Evolutionary conservation across 305 asterid genomes (phyloP).

Genomic region (Caryopteris hybrid): DNA sequence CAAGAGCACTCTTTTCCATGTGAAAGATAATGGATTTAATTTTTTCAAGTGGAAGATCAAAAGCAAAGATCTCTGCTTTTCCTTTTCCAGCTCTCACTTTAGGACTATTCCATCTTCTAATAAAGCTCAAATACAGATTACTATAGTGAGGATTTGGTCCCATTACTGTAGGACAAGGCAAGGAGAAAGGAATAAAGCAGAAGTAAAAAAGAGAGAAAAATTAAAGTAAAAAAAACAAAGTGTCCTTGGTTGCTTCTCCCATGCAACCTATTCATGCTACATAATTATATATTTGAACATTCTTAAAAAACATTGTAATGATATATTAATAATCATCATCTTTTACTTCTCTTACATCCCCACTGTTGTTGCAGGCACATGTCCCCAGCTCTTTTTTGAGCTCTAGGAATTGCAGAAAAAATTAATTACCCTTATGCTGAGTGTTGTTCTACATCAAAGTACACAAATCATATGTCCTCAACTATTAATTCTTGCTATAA

Average conservation of each 20-base stretch:
- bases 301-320: constrained; percentile 57
- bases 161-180: constrained; percentile 38
- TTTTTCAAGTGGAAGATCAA: constrained; percentile 71
- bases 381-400: constrained; percentile 37
- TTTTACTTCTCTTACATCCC: constrained; percentile 47
- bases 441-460: constrained; percentile 36
- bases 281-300: constrained; percentile 57
- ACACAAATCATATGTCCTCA: constrained; percentile 32
- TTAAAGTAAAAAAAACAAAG: neutral
- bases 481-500: constrained; percentile 6
- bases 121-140: constrained; percentile 58
- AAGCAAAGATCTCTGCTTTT: constrained; percentile 62
- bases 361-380: constrained; percentile 66
- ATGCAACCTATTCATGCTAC: constrained; percentile 50
- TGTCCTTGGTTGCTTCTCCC: constrained; percentile 41
- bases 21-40: constrained; percentile 32
- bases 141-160: constrained; percentile 47
- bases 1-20: constrained; percentile 75
- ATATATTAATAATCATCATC: constrained; percentile 75
- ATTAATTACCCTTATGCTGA: neutral
- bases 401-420: constrained; percentile 11
- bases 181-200: constrained; percentile 45
- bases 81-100: constrained; percentile 77
- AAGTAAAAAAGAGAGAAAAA: constrained; percentile 18
- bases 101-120: constrained; percentile 88